phyloP scores from a whole-genome alignment of 495 filamentous ascomycete species.

The Gamarada debralockiae region DNA sequence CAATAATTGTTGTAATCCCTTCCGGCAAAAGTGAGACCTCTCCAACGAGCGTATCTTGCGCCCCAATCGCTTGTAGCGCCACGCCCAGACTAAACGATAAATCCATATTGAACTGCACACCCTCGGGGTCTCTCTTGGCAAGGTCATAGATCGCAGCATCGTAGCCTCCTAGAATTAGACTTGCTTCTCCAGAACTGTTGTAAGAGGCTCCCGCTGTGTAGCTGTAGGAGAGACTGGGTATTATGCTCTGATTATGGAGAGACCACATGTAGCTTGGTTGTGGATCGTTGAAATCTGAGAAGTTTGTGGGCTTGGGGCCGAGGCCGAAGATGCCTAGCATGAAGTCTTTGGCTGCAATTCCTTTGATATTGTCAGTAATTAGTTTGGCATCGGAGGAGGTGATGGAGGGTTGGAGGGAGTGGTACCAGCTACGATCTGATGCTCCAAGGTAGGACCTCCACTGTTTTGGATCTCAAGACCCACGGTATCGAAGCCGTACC shows the following conservation, averaged over 20 bases:
- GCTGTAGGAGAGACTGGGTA: constrained; percentile 47
- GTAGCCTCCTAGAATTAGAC: neutral
- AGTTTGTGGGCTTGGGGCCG: constrained; percentile 44
- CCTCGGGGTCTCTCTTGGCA: constrained; percentile 42
- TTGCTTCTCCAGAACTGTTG: neutral
- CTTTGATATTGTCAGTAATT: constrained; percentile 14
- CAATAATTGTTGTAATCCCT: constrained; percentile 35
- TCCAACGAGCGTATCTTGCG: constrained; percentile 1
- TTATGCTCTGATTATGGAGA: constrained; percentile 40
- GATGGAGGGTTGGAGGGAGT: too few species aligned
- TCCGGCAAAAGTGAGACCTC: constrained; percentile 21
- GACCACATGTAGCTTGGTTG: constrained; percentile 43
- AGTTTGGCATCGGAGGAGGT: too few species aligned
- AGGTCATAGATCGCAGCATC: too few species aligned
- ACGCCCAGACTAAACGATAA: constrained; percentile 27
- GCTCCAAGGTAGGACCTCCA: constrained; percentile 34
- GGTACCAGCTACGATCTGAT: constrained; percentile 41
- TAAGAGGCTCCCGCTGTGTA: constrained; percentile 54
- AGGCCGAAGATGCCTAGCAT: constrained; percentile 43
- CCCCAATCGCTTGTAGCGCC: constrained; percentile 5
- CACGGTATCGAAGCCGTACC: constrained; percentile 47
- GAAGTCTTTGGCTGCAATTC: constrained; percentile 26
- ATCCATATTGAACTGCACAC: constrained; percentile 38
- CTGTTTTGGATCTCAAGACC: constrained; percentile 33
- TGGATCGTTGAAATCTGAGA: constrained; percentile 26